Conservation (phyloP, 179 eudicot species). For the Vitellaria paradoxa region DNA sequence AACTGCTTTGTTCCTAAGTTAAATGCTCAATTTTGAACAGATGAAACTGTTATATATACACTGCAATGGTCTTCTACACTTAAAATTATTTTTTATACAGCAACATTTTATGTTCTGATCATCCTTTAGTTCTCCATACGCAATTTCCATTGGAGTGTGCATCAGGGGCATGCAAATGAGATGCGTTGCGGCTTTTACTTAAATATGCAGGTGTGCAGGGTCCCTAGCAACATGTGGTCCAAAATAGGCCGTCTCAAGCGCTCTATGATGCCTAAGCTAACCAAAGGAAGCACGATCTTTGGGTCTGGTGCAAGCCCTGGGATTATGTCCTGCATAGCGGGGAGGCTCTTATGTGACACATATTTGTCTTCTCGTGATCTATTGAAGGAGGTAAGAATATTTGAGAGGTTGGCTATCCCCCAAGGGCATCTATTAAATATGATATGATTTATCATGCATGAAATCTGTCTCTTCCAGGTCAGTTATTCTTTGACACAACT, state of each 20-base stretch:
- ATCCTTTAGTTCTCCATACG: not conserved
- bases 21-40: not conserved
- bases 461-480: slow-evolving; percentile 52
- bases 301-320: slow-evolving; percentile 97
- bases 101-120: not conserved
- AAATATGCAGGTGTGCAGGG: slow-evolving; percentile 72
- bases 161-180: slow-evolving; percentile 9
- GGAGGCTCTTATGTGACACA: slow-evolving; percentile 94
- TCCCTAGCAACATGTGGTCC: slow-evolving; percentile 84
- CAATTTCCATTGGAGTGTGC: not conserved
- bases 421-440: not conserved
- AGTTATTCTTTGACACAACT: slow-evolving; percentile 95
- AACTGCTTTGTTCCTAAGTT: not conserved
- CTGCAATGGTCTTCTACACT: not conserved
- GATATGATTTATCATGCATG: slow-evolving; percentile 11
- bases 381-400: slow-evolving; percentile 70
- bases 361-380: slow-evolving; percentile 90
- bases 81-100: not conserved
- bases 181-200: not conserved
- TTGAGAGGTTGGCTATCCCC: not conserved
- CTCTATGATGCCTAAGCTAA: slow-evolving; percentile 75
- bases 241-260: slow-evolving; percentile 95
- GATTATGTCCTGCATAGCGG: slow-evolving; percentile 94
- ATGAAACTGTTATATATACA: not conserved
- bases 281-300: slow-evolving; percentile 64